phyloP scores from a whole-genome alignment of 2,329 filamentous ascomycete species.

The Trichoderma arundinaceum region DNA sequence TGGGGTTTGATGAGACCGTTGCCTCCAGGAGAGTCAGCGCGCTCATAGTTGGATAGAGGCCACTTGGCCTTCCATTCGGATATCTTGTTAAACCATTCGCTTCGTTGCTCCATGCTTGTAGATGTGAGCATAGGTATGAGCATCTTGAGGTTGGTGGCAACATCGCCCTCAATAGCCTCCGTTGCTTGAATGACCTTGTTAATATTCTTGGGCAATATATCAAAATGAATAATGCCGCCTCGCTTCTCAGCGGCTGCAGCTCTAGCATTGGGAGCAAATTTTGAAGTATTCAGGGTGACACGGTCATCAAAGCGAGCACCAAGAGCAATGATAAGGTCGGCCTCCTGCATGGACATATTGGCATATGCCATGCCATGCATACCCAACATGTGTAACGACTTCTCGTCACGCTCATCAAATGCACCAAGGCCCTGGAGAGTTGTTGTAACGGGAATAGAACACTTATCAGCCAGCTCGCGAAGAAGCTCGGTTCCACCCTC shows the following conservation, averaged over 20 bases:
- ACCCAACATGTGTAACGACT: constrained; percentile 95
- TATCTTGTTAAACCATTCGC: no score
- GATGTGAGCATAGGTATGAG: no score
- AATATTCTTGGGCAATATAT: no score
- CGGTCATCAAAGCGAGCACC: constrained; percentile 93
- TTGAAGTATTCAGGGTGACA: constrained; percentile 66
- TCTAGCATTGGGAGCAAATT: constrained; percentile 89
- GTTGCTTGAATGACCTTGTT: no score
- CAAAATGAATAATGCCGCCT: background rate
- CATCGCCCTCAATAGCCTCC: no score
- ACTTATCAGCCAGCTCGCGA: no score
- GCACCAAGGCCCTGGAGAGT: constrained; percentile 92
- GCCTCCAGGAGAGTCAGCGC: no score
- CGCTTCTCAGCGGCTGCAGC: constrained; percentile 81
- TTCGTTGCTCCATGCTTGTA: no score
- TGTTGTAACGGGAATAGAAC: constrained; percentile 62
- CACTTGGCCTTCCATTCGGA: no score
- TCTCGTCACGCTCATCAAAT: constrained; percentile 90
- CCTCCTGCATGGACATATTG: constrained; percentile 97
- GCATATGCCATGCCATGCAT: constrained; percentile 98
- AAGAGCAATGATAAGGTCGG: constrained; percentile 58
- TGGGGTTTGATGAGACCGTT: constrained; percentile 51
- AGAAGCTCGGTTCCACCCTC: no score
- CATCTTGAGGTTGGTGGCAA: no score
- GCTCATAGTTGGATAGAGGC: constrained; percentile 68